Base-by-base conservation (phyloP, 371 early-diverging fungal species). In the Mucor sp. region DNA sequence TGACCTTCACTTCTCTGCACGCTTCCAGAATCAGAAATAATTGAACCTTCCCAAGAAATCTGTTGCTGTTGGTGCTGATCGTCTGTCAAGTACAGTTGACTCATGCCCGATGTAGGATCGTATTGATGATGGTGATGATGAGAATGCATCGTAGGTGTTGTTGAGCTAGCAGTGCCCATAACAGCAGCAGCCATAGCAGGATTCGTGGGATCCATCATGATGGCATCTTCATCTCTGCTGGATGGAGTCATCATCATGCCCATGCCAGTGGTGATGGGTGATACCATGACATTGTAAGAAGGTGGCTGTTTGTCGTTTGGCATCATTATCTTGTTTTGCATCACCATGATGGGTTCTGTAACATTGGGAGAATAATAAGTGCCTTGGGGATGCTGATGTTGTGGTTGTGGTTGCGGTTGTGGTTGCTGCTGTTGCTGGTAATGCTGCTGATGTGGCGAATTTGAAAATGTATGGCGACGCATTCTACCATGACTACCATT, bases 61-160 rank as follows among this genome's bases (percentile, higher is more conserved):
- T 62, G 62, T 23, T 53, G 63, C 8, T 60, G 55, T 8, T 53
- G 63, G 0, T 55, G 62, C 25, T 69, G 63, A 23, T 65, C 44
- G 11, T 73, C 73, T 0, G 57, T 58, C 41, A 73, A 39, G 37
- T 66, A 73, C 3, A 73, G 28, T 32, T 73, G 69, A 32, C 69
- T 73, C 66, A 73, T 69, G 59, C 69, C 66, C 12, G 69, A 55
- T 21, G 66, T 62, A 21, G 73, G 73, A 35, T 73, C 63, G 41
- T 65, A 70, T 11, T 47, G 64, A 12, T 50, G 59, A 9, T 47
- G 47, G 1, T 33, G 33, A 33, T 47, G 47, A 19, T 47, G 47
- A 7, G 47, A 47, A 21, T n/a, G 47, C 21, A 47, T 21, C 0
- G 21, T 11, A 17, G 30, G 14, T 23, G 60, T 5, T 6, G 43